phyloP scores from a whole-genome alignment of 1,139 yeast species.

The Magnusiomyces tetraspermus region DNA sequence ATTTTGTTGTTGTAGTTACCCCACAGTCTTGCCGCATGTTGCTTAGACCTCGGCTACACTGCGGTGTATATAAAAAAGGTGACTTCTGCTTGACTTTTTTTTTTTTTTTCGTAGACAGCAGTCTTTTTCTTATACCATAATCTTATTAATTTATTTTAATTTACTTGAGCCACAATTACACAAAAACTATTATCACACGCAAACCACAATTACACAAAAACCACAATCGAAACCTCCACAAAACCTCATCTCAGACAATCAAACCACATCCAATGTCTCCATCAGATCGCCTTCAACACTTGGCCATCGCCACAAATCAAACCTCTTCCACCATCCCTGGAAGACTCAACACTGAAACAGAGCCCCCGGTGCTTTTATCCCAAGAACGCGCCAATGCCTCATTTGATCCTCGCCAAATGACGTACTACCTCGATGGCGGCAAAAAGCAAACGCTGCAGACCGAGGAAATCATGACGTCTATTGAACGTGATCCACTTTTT shows the following conservation, averaged over 20 bases:
- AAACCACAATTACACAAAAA: too few relatives aligned
- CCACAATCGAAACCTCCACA: too few relatives aligned
- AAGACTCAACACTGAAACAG: constrained; percentile 18
- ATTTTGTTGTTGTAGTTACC: too few relatives aligned
- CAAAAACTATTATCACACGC: constrained; percentile 26
- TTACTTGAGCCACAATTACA: too few relatives aligned
- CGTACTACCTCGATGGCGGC: constrained; percentile 43
- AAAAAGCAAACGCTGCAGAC: constrained; percentile 36
- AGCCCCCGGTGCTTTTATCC: constrained; percentile 20
- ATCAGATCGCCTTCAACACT: constrained; percentile 2
- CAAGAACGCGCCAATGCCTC: constrained; percentile 38
- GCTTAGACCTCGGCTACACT: too few relatives aligned
- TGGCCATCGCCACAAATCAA: constrained; percentile 3
- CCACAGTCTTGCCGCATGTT: too few relatives aligned
- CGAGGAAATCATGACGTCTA: constrained; percentile 37
- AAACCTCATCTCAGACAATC: neutral
- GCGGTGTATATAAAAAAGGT: too few relatives aligned
- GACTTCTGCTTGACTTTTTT: too few relatives aligned
- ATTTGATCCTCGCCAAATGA: constrained; percentile 36
- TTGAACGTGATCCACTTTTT: constrained; percentile 44
- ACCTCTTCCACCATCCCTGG: constrained; percentile 15
- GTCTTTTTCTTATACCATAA: too few relatives aligned
- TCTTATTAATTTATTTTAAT: too few relatives aligned
- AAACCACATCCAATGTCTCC: constrained; percentile 1
- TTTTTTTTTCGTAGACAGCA: too few relatives aligned